Percentiles rank a stretch among this genome's conserved stretches.
These are phyloP conservation scores for Cryphonectria naterciae DNA, from an alignment of 2,329 filamentous ascomycete species.

Conservation along the genomic window DNA sequence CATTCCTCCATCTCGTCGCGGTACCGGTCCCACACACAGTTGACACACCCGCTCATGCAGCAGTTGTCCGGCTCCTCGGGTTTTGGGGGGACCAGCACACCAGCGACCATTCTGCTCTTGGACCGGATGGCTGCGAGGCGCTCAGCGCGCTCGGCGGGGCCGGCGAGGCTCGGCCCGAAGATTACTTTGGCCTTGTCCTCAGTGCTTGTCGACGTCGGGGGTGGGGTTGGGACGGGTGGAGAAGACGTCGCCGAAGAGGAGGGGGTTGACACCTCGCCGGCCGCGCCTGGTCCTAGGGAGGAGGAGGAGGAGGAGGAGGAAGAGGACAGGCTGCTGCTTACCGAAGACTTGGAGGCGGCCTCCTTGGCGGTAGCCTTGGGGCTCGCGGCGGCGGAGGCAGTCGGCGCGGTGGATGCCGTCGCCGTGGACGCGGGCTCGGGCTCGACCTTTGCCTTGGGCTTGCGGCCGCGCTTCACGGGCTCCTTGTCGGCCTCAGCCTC, in stretches of 20 bases:
- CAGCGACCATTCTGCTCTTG: conserved; percentile 70
- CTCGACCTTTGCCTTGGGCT: conserved; percentile 29
- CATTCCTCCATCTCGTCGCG: conserved; percentile 92
- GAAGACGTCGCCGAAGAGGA: conserved; percentile 39
- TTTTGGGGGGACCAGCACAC: conserved; percentile 79
- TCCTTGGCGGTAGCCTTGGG: conserved; percentile 29
- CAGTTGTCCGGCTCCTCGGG: conserved; percentile 95
- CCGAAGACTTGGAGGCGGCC: conserved; percentile 25
- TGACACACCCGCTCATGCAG: conserved; percentile 98
- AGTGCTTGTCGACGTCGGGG: conserved; percentile 47
- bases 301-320: conserved; percentile 17
- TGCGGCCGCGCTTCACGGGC: conserved; percentile 32
- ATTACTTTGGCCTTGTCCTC: conserved; percentile 68
- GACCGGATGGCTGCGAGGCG: conserved; percentile 61
- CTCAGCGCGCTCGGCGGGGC: conserved; percentile 70
- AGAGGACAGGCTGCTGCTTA: conserved; percentile 19
- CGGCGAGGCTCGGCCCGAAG: conserved; percentile 79
- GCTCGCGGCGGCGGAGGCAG: conserved; percentile 25
- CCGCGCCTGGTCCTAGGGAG: conserved; percentile 1
- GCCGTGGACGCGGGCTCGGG: conserved; percentile 25
- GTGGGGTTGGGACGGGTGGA: conserved; percentile 42
- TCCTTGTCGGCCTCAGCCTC: conserved; percentile 28
- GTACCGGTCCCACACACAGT: conserved; percentile 94
- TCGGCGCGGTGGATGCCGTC: conserved; percentile 22
- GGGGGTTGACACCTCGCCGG: conserved; percentile 21